Percentiles rank a stretch among this genome's conserved stretches.
These are phyloP conservation scores for Fusarium transvaalense DNA, from an alignment of 2,329 filamentous ascomycete species.

Conservation along the genomic window DNA sequence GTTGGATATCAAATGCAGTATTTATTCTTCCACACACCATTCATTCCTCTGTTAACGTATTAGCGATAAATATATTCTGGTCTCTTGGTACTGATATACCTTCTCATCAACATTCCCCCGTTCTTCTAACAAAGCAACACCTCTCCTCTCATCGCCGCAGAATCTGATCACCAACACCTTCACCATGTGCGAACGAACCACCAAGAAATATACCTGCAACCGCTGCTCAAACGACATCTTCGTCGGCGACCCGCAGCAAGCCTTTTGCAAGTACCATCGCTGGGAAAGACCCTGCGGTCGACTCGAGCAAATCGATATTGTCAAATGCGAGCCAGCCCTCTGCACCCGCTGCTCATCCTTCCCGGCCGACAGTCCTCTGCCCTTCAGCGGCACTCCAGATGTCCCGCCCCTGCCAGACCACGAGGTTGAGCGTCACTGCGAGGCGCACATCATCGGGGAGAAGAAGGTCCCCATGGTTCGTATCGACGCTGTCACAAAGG, in stretches of 20 bases:
- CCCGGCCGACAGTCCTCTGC: not conserved
- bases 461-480: too few relatives aligned
- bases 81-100: too few relatives aligned
- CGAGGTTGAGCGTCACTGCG: not conserved
- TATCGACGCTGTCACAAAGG: not conserved
- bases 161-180: not conserved
- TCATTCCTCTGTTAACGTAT: too few relatives aligned
- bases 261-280: not conserved
- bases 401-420: not conserved
- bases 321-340: conserved; percentile 2
- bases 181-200: not conserved
- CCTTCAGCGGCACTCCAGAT: not conserved
- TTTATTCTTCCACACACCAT: not conserved
- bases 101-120: not conserved
- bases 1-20: not conserved
- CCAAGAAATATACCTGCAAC: not conserved
- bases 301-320: not conserved
- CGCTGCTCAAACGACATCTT: not conserved
- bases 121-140: too few relatives aligned
- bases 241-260: not conserved
- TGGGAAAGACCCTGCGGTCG: not conserved
- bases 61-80: not conserved
- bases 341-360: conserved; percentile 1
- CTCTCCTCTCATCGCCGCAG: too few relatives aligned
- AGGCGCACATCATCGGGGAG: not conserved